Evolutionary conservation across 768 basidiomycete genomes (phyloP).

Genomic region (Mycena crocata): DNA sequence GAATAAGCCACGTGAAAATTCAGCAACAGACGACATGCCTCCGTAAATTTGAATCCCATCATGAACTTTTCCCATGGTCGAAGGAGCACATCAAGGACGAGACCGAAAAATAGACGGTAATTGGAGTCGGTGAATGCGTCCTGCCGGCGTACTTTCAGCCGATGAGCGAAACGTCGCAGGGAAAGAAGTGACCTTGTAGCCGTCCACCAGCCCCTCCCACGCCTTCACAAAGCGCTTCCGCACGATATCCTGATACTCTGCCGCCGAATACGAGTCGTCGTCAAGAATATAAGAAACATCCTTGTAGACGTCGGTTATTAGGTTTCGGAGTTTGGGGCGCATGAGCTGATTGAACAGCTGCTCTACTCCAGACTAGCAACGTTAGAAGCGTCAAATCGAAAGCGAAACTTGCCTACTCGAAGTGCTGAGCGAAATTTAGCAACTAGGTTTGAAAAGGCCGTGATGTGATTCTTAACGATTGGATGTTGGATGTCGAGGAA

Average conservation of each 20-base stretch:
- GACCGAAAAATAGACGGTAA: slow-evolving; percentile 86
- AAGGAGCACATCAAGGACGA: slow-evolving; percentile 89
- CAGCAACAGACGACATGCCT: slow-evolving; percentile 62
- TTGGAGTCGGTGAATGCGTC: slow-evolving; percentile 90
- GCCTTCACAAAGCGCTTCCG: slow-evolving; percentile 90
- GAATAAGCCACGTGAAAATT: background rate
- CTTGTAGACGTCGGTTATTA: slow-evolving; percentile 90
- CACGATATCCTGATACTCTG: slow-evolving; percentile 88
- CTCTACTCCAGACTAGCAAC: slow-evolving; percentile 80
- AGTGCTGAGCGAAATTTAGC: slow-evolving; percentile 78
- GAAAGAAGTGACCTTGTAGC: slow-evolving; percentile 76
- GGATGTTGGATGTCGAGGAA: slow-evolving; percentile 71
- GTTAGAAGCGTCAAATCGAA: background rate
- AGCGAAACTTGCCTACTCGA: slow-evolving; percentile 61
- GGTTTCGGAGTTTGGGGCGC: slow-evolving; percentile 85
- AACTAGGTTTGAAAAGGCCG: slow-evolving; percentile 64
- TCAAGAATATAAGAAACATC: slow-evolving; percentile 91
- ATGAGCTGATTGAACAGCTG: slow-evolving; percentile 96
- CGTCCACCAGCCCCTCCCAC: slow-evolving; percentile 89
- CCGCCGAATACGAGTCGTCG: slow-evolving; percentile 85
- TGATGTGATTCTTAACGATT: slow-evolving; percentile 59
- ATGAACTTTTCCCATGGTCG: slow-evolving; percentile 95
- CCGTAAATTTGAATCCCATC: slow-evolving; percentile 84
- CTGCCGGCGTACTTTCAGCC: slow-evolving; percentile 52
- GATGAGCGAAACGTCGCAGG: background rate